Conservation (phyloP, 2,329 filamentous ascomycete species). For the Penicillium sp. region DNA sequence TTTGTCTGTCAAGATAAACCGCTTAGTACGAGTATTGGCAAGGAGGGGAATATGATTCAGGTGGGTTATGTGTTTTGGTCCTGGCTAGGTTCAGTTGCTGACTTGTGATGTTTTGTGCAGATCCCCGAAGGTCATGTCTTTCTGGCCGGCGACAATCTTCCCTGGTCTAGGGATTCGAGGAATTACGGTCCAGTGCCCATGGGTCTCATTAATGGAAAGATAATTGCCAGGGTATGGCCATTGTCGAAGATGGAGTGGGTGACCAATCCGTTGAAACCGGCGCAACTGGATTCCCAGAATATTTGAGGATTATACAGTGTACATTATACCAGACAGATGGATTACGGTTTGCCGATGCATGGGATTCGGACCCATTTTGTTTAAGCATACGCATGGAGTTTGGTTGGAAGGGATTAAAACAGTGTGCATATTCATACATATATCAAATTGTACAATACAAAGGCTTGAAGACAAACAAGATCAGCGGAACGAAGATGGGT, state of each 20-base stretch:
- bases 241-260: conserved; percentile 37
- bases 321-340: background rate
- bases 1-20: conserved; percentile 49
- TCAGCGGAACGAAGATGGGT: conserved; percentile 47
- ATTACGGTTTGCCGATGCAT: background rate
- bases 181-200: conserved; percentile 83
- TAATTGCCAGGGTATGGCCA: conserved; percentile 55
- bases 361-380: background rate
- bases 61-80: conserved; percentile 42
- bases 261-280: conserved; percentile 38
- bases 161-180: conserved; percentile 80
- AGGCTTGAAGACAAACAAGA: conserved; percentile 17
- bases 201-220: conserved; percentile 78
- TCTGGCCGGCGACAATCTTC: conserved; percentile 83
- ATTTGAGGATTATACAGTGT: conserved; percentile 1
- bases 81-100: conserved; percentile 2
- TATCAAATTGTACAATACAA: conserved; percentile 44
- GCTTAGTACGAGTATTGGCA: conserved; percentile 33
- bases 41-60: conserved; percentile 44
- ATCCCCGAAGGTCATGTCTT: conserved; percentile 91
- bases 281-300: conserved; percentile 19
- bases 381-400: conserved; percentile 30
- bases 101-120: conserved; percentile 44
- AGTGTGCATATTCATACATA: conserved; percentile 44
- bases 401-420: conserved; percentile 18